Evolutionary conservation across 1,284 basidiomycete species (phyloP).

Genomic region (Anthracocystis panici-leucophaei): DNA sequence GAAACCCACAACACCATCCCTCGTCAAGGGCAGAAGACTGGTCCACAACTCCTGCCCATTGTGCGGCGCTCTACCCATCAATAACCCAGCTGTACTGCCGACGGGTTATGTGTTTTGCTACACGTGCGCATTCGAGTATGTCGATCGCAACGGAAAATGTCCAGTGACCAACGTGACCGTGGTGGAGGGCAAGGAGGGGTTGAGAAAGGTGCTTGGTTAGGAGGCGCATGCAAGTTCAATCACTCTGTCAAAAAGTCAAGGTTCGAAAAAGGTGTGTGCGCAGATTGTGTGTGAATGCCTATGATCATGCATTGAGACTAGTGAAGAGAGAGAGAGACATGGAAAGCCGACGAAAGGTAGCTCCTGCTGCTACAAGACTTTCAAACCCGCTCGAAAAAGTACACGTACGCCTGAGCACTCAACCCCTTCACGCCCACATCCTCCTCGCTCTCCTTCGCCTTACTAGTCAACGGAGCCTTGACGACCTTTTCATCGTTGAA

Average conservation of each 20-base stretch:
- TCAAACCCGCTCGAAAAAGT: conserved; percentile 54
- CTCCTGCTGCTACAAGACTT: background rate
- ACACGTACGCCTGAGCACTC: conserved; percentile 54
- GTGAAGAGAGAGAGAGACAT: background rate
- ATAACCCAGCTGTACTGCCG: conserved; percentile 89
- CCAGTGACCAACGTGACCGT: conserved; percentile 85
- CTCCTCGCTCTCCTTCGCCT: conserved; percentile 12
- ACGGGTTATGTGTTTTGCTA: conserved; percentile 97
- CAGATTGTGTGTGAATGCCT: background rate
- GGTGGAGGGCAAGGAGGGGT: conserved; percentile 77
- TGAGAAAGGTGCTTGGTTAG: conserved; percentile 84
- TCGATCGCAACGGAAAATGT: conserved; percentile 82
- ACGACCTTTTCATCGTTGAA: conserved; percentile 61
- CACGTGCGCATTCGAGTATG: conserved; percentile 86
- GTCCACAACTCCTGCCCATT: conserved; percentile 86
- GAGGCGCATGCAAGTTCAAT: background rate
- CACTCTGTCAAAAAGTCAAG: background rate
- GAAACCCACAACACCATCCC: conserved; percentile 19
- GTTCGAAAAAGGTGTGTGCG: background rate
- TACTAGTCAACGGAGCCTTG: conserved; percentile 37
- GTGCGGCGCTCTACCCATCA: conserved; percentile 78
- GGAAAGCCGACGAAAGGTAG: too few species aligned
- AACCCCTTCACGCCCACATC: conserved; percentile 51
- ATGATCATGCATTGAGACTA: background rate
- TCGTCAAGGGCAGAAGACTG: conserved; percentile 48